Conservation (phyloP, 306 rosid species). For the Rosa lucieae region DNA sequence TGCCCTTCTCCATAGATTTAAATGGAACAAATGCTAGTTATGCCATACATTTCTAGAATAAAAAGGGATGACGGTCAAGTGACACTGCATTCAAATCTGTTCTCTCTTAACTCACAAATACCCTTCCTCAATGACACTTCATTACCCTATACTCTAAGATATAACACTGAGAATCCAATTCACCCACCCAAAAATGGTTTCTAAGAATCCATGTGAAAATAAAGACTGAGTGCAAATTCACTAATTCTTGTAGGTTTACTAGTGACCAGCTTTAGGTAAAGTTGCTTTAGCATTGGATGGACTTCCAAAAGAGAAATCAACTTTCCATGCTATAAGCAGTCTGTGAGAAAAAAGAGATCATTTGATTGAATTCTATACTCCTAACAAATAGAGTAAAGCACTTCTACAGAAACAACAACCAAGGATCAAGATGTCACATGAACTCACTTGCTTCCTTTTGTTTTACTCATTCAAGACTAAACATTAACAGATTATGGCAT, state of each 20-base stretch:
- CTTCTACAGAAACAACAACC: neutral
- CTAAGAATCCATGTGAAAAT: neutral
- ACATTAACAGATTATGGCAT: neutral
- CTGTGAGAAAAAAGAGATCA: neutral
- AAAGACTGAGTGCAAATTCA: neutral
- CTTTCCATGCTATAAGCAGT: neutral
- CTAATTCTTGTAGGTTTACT: neutral
- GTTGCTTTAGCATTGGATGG: neutral
- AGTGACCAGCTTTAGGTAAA: neutral
- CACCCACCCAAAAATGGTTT: neutral
- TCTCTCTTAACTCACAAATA: neutral
- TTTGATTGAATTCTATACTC: neutral
- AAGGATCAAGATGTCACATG: neutral
- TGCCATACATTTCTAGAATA: neutral
- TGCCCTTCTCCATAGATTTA: neutral
- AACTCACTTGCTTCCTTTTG: neutral
- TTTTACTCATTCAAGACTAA: neutral
- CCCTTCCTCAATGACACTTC: neutral
- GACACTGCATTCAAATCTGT: neutral
- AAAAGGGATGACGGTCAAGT: neutral
- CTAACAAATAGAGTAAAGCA: neutral
- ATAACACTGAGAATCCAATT: neutral
- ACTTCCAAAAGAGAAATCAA: neutral
- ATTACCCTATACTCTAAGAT: neutral
- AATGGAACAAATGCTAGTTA: neutral